phyloP scores from a whole-genome alignment of 129 eudicot genomes.

The Saussurea involucrata region DNA sequence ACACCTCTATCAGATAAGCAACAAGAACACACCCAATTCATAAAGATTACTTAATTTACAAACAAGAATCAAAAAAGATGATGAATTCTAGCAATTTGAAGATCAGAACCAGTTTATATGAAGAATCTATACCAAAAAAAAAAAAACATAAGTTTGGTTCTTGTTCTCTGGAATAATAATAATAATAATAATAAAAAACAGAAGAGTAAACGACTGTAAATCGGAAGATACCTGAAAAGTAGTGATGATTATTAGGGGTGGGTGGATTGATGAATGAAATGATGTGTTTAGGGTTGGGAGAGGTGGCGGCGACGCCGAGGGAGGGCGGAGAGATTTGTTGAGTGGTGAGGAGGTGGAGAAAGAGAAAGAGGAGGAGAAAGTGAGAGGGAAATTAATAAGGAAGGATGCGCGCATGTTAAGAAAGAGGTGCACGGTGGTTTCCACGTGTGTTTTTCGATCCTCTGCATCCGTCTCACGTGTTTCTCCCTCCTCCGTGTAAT shows the following conservation, averaged over 20 bases:
- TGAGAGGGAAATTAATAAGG: neutral
- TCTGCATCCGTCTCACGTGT: conserved; percentile 16
- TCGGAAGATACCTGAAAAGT: conserved; percentile 11
- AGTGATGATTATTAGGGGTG: neutral
- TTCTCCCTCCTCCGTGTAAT: conserved; percentile 22
- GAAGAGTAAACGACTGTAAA: neutral
- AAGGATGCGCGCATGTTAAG: conserved; percentile 16
- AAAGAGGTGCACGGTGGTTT: conserved; percentile 30
- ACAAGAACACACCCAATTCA: neutral
- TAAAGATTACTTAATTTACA: neutral
- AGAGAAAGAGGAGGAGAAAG: conserved; percentile 21
- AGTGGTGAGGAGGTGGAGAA: too few species aligned
- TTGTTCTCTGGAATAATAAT: too few species aligned
- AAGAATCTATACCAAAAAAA: neutral
- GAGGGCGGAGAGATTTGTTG: conserved; percentile 2
- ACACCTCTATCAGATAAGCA: neutral
- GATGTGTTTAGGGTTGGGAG: conserved; percentile 19
- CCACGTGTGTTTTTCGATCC: conserved; percentile 26
- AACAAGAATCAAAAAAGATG: neutral
- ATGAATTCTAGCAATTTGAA: neutral
- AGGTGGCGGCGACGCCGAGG: conserved; percentile 5
- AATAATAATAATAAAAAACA: neutral
- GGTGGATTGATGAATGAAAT: neutral
- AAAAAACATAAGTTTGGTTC: too few species aligned
- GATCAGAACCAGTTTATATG: neutral